A percentile compares a stretch with the other conserved stretches of the same genome.
Conservation (phyloP, 2,329 filamentous ascomycete genomes). For the Gliomastix tumulicola region DNA sequence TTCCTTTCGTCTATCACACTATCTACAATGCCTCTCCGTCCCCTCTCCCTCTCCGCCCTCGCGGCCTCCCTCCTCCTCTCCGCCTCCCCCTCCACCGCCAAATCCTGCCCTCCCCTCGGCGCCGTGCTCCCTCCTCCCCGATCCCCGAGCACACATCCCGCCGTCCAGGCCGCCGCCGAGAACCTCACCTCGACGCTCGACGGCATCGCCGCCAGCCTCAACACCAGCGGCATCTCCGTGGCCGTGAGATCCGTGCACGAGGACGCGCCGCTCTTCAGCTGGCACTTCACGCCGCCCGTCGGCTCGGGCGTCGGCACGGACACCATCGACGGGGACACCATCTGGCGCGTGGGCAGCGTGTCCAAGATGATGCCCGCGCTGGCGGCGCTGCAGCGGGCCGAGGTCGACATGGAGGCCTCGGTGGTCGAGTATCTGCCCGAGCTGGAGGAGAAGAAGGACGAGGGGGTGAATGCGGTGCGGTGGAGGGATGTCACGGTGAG, state of each 20-base stretch:
- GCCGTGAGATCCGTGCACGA: conserved; percentile 30
- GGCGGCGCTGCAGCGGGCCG: conserved; percentile 16
- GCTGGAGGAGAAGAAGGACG: conserved; percentile 14
- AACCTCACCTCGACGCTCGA: conserved; percentile 12
- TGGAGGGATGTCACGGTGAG: conserved; percentile 41
- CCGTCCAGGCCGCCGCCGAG: conserved; percentile 15
- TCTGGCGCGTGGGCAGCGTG: conserved; percentile 24
- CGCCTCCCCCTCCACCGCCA: conserved; percentile 9
- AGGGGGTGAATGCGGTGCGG: conserved; percentile 22
- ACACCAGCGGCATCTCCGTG: conserved; percentile 23
- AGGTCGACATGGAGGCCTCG: conserved; percentile 28
- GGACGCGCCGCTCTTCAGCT: conserved; percentile 21
- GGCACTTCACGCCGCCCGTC: conserved; percentile 25
- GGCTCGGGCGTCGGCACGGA: conserved; percentile 11
- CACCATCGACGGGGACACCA: conserved; percentile 19
- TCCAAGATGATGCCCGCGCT: conserved; percentile 25
- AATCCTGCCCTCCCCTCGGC: conserved; percentile 26
- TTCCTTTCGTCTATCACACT: neutral
- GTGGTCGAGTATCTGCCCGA: conserved; percentile 38
- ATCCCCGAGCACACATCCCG: conserved; percentile 13
- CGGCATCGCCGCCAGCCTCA: conserved; percentile 13
- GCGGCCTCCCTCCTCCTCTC: neutral
- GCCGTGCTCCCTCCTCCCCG: conserved; percentile 23
- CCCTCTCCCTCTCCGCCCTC: neutral
- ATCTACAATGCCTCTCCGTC: conserved; percentile 1